Conservation (phyloP, 1,284 basidiomycete genomes). For the Neonothopanus nambi region DNA sequence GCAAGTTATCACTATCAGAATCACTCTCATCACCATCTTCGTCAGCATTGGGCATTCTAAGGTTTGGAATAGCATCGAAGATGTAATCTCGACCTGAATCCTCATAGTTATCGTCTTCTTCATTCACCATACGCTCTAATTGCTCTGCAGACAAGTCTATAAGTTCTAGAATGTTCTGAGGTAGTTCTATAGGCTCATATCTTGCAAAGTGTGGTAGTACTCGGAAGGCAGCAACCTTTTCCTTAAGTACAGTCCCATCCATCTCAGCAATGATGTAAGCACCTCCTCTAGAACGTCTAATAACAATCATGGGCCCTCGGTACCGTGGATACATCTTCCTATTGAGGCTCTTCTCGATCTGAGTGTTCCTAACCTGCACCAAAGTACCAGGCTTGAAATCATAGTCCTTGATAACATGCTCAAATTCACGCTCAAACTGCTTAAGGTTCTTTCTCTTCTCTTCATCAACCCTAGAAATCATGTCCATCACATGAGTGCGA, state of each 20-base stretch:
- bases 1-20: neutral
- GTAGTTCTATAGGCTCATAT: slow-evolving; percentile 7
- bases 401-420: slow-evolving; percentile 4
- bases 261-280: slow-evolving; percentile 10
- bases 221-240: slow-evolving; percentile 5
- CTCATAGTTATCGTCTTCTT: neutral
- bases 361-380: slow-evolving; percentile 5
- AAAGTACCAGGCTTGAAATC: slow-evolving; percentile 9
- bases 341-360: slow-evolving; percentile 8
- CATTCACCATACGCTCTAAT: neutral
- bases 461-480: neutral
- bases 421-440: slow-evolving; percentile 4
- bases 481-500: slow-evolving; percentile 1
- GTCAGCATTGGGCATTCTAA: neutral
- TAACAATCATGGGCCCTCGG: slow-evolving; percentile 9
- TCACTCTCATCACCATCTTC: neutral
- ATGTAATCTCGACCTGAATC: neutral
- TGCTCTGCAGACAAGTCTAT: slow-evolving; percentile 3
- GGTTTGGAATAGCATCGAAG: slow-evolving; percentile 3
- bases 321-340: slow-evolving; percentile 11
- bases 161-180: slow-evolving; percentile 8
- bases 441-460: neutral
- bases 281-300: slow-evolving; percentile 6
- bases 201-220: slow-evolving; percentile 4
- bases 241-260: slow-evolving; percentile 5